Evolutionary conservation across 2,329 filamentous ascomycete genomes (phyloP).

Genomic region (Thelonectria olida): DNA sequence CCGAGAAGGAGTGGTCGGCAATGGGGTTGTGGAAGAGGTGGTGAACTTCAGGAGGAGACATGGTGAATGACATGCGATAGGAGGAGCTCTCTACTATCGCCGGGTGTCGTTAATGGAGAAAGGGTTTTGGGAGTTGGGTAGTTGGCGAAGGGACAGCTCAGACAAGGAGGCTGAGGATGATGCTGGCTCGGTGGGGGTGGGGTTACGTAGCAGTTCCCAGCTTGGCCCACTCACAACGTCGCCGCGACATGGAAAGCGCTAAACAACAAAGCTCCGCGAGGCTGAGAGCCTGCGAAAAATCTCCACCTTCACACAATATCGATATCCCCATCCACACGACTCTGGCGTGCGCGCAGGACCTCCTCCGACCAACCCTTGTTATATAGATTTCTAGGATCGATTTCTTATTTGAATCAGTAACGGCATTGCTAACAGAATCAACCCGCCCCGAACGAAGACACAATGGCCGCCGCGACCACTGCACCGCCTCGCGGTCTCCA

Average conservation of each 20-base stretch:
- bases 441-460: constrained; percentile 12
- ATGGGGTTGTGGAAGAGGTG: constrained; percentile 97
- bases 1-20: constrained; percentile 97
- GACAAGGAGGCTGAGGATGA: constrained; percentile 27
- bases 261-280: constrained; percentile 27
- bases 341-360: constrained; percentile 18
- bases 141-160: constrained; percentile 12
- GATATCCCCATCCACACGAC: constrained; percentile 22
- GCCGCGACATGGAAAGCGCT: constrained; percentile 6
- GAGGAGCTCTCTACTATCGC: constrained; percentile 95
- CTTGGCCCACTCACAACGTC: constrained; percentile 36
- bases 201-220: constrained; percentile 41
- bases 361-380: constrained; percentile 5
- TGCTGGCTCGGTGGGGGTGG: constrained; percentile 36
- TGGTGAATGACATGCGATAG: constrained; percentile 58
- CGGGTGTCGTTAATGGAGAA: constrained; percentile 26
- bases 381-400: not conserved
- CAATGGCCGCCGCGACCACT: constrained; percentile 48
- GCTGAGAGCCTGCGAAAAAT: constrained; percentile 39
- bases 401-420: not conserved
- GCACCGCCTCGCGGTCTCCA: constrained; percentile 51
- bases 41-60: constrained; percentile 90
- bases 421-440: not conserved
- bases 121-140: constrained; percentile 23
- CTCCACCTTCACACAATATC: constrained; percentile 38